Percentiles rank a stretch among this genome's conserved stretches.
Evolutionary conservation across 371 early-diverging fungal genomes (phyloP).

Genomic region (Mortierella sp.): DNA sequence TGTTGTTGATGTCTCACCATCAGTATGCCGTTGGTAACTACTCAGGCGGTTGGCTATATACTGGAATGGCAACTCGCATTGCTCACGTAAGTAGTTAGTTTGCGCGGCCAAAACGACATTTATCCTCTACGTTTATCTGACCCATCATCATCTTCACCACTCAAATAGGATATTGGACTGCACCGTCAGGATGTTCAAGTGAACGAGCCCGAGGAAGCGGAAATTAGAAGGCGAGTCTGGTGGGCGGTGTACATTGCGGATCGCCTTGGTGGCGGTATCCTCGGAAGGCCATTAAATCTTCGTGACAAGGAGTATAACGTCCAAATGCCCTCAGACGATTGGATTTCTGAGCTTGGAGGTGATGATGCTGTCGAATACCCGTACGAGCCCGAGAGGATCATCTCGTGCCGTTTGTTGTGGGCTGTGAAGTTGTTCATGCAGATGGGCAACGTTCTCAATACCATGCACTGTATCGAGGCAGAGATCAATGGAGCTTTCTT

Average conservation of each 20-base stretch:
- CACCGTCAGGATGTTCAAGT: slow-evolving; percentile 54
- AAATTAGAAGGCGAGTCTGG: slow-evolving; percentile 51
- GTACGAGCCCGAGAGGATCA: slow-evolving; percentile 52
- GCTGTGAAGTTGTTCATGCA: slow-evolving; percentile 54
- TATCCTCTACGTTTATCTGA: background rate
- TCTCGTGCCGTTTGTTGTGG: slow-evolving; percentile 51
- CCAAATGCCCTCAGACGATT: slow-evolving; percentile 51
- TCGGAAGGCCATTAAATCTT: slow-evolving; percentile 47
- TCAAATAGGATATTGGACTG: slow-evolving; percentile 46
- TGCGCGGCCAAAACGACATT: background rate
- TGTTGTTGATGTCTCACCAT: slow-evolving; percentile 55
- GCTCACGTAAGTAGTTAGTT: slow-evolving; percentile 36
- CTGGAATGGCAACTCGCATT: slow-evolving; percentile 53
- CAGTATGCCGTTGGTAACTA: slow-evolving; percentile 57
- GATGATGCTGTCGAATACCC: slow-evolving; percentile 54
- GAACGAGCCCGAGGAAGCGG: slow-evolving; percentile 47
- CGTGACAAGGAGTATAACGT: slow-evolving; percentile 58
- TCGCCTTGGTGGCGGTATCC: slow-evolving; percentile 49
- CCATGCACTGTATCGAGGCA: slow-evolving; percentile 56
- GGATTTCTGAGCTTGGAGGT: slow-evolving; percentile 41
- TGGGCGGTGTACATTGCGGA: slow-evolving; percentile 58
- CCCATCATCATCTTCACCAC: background rate
- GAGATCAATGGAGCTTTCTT: slow-evolving; percentile 54
- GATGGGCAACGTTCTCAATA: slow-evolving; percentile 56
- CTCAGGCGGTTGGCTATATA: slow-evolving; percentile 58